Evolutionary conservation across 2,329 filamentous ascomycete genomes (phyloP), one percentile per base, ranked within the genome.

Genomic region (Coniella lustricola): DNA sequence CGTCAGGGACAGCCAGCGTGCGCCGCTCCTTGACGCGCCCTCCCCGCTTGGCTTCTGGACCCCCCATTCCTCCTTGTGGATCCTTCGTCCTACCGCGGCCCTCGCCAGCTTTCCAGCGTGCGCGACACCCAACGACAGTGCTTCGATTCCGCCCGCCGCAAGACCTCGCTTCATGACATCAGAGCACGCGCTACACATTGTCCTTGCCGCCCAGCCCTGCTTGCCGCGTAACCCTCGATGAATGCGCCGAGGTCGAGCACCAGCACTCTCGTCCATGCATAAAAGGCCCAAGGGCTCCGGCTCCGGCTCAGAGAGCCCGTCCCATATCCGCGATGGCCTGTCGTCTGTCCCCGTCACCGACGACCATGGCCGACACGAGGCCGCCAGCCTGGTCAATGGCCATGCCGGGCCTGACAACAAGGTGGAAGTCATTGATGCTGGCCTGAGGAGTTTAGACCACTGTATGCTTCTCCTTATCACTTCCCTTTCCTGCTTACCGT

Each of bases 371-470:
- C 56, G 84, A 79, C 59, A 56, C 40, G 58, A 40, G 13, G 39
- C 33, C 7, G 34, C 47, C 29, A 29, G 14, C 16, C 22, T 37
- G 32, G 38, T 44, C 17, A 50, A 52, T 20, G 48, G 50, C 20
- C 50, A 48, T 32, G 41, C 13, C 20, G 25, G 16, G 44, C 29
- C 44, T 3, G 35, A 46, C 16, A 31, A 45, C 32, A 39, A 54
- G 57, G 61, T 57, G 54, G 59, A 60, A 35, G 66, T 68, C 17
- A 67, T 73, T 38, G 85, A 90, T 65, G 90, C 90, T 46, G 90
- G 90, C 43, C 71, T 95, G 63, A 81, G 80, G 65, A 89, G 85
- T 64, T 71, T 90, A 50, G 81, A 94, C 69, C 86, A 90, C 64
- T 90, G 86, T 84, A 73, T 53, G 75, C 69, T 4, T 13, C 21